A percentile compares a stretch with the other conserved stretches of the same genome.
These are phyloP conservation scores for Xylariaceae sp. DNA, from an alignment of 2,329 filamentous ascomycete species.

Conservation along the genomic window DNA sequence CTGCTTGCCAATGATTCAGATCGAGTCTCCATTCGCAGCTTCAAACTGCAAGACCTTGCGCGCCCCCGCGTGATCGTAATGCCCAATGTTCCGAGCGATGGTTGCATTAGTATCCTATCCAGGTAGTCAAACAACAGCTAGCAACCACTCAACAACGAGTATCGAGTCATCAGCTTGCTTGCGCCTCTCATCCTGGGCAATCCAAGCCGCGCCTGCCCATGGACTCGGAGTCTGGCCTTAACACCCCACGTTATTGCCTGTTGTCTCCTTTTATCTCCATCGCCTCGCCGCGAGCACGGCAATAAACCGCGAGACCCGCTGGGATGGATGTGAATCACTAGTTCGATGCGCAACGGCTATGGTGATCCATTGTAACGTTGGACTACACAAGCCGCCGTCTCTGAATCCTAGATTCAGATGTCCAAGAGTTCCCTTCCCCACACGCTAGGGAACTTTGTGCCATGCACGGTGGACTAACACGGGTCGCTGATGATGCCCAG, in stretches of 20 bases:
- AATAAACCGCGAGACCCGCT: slow-evolving; percentile 16
- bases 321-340: background rate
- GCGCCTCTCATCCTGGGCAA: background rate
- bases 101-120: slow-evolving; percentile 4
- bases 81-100: background rate
- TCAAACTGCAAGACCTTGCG: slow-evolving; percentile 1
- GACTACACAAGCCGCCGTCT: slow-evolving; percentile 1
- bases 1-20: slow-evolving; percentile 2
- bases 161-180: slow-evolving; percentile 7
- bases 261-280: background rate
- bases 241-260: background rate
- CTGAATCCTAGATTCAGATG: background rate
- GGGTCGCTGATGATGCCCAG: background rate
- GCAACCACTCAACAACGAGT: slow-evolving; percentile 12
- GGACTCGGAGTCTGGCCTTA: background rate
- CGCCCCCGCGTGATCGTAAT: background rate
- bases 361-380: slow-evolving; percentile 10
- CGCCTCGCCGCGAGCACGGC: slow-evolving; percentile 1
- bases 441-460: background rate
- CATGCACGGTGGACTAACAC: background rate
- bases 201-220: background rate
- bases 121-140: background rate
- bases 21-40: background rate
- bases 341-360: background rate
- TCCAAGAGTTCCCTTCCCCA: background rate